Conservation (phyloP, 352 stramenopile genomes). For the Peronospora belbahrii region DNA sequence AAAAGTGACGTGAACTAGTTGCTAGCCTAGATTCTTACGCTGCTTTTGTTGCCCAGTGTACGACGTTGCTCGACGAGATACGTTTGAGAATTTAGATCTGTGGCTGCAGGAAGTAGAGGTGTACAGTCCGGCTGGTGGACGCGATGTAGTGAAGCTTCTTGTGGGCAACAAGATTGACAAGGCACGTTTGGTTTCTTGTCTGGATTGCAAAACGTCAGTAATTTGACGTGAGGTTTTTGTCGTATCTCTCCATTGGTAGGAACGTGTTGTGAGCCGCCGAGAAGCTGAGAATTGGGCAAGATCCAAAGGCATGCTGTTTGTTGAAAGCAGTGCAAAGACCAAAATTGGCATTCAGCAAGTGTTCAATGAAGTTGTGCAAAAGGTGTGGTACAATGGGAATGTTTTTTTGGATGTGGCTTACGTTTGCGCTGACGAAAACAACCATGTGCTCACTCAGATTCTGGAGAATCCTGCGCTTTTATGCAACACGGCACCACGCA, state of each 20-base stretch:
- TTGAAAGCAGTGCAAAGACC: slow-evolving; percentile 96
- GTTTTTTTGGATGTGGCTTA: background rate
- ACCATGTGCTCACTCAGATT: slow-evolving; percentile 48
- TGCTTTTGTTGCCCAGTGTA: slow-evolving; percentile 68
- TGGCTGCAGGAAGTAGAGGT: slow-evolving; percentile 98
- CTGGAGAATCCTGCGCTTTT: slow-evolving; percentile 86
- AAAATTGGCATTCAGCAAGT: slow-evolving; percentile 91
- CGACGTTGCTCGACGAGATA: slow-evolving; percentile 93
- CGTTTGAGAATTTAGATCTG: slow-evolving; percentile 96
- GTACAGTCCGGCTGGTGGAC: slow-evolving; percentile 91
- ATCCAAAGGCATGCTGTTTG: slow-evolving; percentile 96
- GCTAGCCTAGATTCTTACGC: background rate
- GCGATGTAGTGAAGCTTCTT: slow-evolving; percentile 95
- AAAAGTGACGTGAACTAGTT: background rate
- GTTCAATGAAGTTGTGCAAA: slow-evolving; percentile 97
- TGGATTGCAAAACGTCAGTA: background rate
- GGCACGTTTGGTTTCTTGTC: slow-evolving; percentile 19
- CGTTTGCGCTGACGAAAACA: slow-evolving; percentile 5
- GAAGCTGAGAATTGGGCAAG: slow-evolving; percentile 94
- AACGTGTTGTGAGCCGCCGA: slow-evolving; percentile 88
- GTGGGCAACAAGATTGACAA: slow-evolving; percentile 97
- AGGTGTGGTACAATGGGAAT: slow-evolving; percentile 50
- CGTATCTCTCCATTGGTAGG: slow-evolving; percentile 40
- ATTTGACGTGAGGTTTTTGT: background rate
- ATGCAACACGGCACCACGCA: slow-evolving; percentile 79